A percentile compares a stretch with the other conserved stretches of the same genome.
phyloP scores from a whole-genome alignment of 139 green algal genomes.

The Chlamydomonas incerta region DNA sequence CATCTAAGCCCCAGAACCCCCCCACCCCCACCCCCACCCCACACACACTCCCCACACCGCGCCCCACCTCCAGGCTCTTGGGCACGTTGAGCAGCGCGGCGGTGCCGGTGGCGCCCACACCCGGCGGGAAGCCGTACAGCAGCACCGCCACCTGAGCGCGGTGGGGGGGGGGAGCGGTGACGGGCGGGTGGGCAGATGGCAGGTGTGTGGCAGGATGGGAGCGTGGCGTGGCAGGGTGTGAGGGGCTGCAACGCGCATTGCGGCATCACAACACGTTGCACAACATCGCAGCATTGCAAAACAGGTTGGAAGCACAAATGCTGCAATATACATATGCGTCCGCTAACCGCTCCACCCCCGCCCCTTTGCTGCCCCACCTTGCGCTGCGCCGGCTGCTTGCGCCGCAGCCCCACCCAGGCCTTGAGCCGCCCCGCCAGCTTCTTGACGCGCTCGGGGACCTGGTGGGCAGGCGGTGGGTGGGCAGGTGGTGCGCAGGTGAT shows the following conservation, averaged over 20 bases:
- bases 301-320: no score
- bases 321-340: no score
- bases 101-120: constrained; percentile 95
- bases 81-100: constrained; percentile 98
- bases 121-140: constrained; percentile 97
- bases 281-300: no score
- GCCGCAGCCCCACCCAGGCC: constrained; percentile 74
- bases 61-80: constrained; percentile 75
- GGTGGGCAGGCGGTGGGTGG: neutral
- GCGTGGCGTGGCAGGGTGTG: no score
- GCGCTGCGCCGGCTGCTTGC: constrained; percentile 63
- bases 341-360: no score
- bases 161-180: neutral
- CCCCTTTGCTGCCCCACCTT: no score
- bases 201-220: no score
- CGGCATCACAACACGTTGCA: no score
- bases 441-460: constrained; percentile 79
- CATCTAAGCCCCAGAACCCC: no score
- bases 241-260: no score
- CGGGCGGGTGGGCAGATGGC: no score
- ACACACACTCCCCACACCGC: neutral
- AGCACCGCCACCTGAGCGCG: constrained; percentile 69
- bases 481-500: no score
- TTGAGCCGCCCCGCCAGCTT: constrained; percentile 77
- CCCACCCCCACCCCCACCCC: neutral